Conservation (phyloP, 176 grass and related monocot species). For the Rhipidocladum racemiflorum region DNA sequence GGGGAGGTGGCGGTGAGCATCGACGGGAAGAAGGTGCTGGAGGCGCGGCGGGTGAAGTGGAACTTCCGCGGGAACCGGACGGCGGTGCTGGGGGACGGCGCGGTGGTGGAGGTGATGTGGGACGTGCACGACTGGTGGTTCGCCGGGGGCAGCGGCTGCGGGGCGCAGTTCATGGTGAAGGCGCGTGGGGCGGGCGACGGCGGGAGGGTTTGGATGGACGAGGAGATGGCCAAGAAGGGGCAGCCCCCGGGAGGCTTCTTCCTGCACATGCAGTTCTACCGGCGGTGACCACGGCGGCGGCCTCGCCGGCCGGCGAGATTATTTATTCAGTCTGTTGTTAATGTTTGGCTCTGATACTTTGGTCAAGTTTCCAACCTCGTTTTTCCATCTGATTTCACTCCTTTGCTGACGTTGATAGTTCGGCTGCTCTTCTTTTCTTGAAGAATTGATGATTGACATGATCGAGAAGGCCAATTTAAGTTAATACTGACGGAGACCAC, state of each 20-base stretch:
- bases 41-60: constrained; percentile 63
- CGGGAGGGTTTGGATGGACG: constrained; percentile 72
- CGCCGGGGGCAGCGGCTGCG: constrained; percentile 16
- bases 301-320: neutral
- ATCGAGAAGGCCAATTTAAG: neutral
- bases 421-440: neutral
- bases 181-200: constrained; percentile 46
- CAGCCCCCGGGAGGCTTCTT: constrained; percentile 51
- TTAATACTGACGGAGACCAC: neutral
- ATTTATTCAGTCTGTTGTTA: neutral
- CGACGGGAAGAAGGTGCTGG: constrained; percentile 62
- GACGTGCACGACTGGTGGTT: constrained; percentile 93
- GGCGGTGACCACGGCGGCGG: constrained; percentile 12
- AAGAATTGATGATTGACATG: neutral
- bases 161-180: constrained; percentile 87
- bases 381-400: neutral
- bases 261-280: constrained; percentile 56
- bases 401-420: constrained; percentile 23
- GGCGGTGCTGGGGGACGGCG: constrained; percentile 55
- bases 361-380: neutral
- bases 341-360: neutral
- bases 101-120: constrained; percentile 88
- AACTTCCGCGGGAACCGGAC: constrained; percentile 85
- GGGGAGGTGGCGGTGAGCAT: constrained; percentile 67
- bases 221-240: constrained; percentile 47